Evolutionary conservation across 257 asterid species (phyloP), one percentile per base, ranked within the genome.

Genomic region (Haberlea rhodopensis): DNA sequence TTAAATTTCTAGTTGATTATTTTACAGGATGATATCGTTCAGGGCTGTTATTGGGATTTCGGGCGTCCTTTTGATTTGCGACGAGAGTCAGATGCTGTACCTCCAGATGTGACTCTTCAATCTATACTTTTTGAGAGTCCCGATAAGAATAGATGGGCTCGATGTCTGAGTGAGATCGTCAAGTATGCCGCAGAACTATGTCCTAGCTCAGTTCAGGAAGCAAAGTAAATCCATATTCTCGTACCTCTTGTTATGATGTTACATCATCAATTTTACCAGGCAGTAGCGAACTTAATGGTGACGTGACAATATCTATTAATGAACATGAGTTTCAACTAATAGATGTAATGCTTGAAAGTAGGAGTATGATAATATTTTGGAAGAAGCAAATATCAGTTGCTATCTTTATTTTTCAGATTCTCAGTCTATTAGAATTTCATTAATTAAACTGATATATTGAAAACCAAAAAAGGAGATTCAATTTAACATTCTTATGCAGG

Each of bases 141-240:
- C 55, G 99, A 94, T 73, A 94, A 94, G 85, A 87, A 90, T 73
- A 82, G 99, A 82, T 90, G 94, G 97, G 99, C 96, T 61, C 92
- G 95, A 37, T 94, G 99, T 75, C 82, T 94, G 37, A 87, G 97
- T 73, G 99, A 94, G 77, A 87, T 90, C 69, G 95, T 90, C 51
- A 90, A 87, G 77, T 88, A 94, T 65, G 95, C 97, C 52, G 86
- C 96, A 18, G 95, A 87, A 76, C 94, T 94, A 46, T 94, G 99
- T 66, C 99, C 97, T 66, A 79, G 85, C 80, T 87, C 99, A 62
- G 95, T 89, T 78, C 91, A 80, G 85, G 94, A 85, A 57, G 99
- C 99, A 70, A 94, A 90, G 99, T 75, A 62, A 73, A 57, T 68
- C 49, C 62, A 63, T 60, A 46, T 48, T 62, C 67, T 48, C 52